Evolutionary conservation across 257 asterid genomes (phyloP).

Genomic region (Anisodus tanguticus): DNA sequence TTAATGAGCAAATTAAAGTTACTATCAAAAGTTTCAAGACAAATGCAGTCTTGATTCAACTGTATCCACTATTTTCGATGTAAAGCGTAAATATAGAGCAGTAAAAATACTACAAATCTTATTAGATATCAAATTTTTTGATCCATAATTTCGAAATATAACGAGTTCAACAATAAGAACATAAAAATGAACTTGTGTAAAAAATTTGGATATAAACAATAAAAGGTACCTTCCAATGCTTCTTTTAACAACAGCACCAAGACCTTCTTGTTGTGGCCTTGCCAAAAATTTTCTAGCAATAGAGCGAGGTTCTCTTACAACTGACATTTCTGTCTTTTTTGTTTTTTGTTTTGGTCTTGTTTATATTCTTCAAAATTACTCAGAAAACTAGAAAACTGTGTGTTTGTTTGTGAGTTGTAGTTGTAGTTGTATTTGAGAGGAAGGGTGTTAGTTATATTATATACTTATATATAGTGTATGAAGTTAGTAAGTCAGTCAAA

Average conservation of each 20-base stretch:
- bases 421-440: background rate
- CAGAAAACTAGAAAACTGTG: background rate
- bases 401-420: background rate
- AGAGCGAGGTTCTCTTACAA: conserved; percentile 62
- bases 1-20: background rate
- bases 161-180: background rate
- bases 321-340: conserved; percentile 20
- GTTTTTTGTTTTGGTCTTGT: background rate
- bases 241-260: conserved; percentile 87
- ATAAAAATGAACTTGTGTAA: too few species aligned
- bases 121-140: too few species aligned
- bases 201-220: background rate
- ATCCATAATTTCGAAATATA: background rate
- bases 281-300: conserved; percentile 71
- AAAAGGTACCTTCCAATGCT: conserved; percentile 78
- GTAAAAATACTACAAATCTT: too few species aligned
- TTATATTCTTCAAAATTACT: background rate
- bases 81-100: too few species aligned
- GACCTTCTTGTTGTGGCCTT: conserved; percentile 83
- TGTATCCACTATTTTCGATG: too few species aligned
- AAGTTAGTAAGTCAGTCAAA: background rate
- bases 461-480: background rate
- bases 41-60: background rate
- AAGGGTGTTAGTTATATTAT: too few species aligned
- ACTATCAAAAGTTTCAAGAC: background rate